Percentiles rank a stretch among this genome's conserved stretches.
These are phyloP conservation scores for Plasmodium fragile DNA, from an alignment of 169 alveolate species.

Conservation along the genomic window DNA sequence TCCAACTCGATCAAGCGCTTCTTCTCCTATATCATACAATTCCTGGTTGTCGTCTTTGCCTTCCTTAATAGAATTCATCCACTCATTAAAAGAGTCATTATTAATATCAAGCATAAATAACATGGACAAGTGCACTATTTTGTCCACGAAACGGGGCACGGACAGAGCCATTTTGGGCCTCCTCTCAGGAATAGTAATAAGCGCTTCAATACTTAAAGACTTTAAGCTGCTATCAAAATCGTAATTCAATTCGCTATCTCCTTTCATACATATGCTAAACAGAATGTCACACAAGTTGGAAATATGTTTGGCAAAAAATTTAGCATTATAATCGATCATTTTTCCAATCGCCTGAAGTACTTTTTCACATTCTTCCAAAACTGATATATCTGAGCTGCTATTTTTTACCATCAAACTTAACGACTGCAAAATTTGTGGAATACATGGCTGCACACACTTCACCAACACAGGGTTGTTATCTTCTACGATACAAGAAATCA, in stretches of 20 bases:
- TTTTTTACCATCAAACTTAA: slow-evolving; percentile 80
- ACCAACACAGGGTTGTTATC: slow-evolving; percentile 77
- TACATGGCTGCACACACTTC: slow-evolving; percentile 77
- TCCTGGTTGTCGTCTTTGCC: slow-evolving; percentile 88
- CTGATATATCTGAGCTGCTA: slow-evolving; percentile 75
- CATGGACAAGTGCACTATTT: slow-evolving; percentile 81
- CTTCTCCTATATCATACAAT: slow-evolving; percentile 90
- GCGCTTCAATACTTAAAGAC: slow-evolving; percentile 85
- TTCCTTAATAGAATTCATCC: slow-evolving; percentile 88
- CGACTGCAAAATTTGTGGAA: slow-evolving; percentile 81
- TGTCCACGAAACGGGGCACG: slow-evolving; percentile 84
- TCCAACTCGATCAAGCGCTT: slow-evolving; percentile 89
- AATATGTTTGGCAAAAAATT: slow-evolving; percentile 78
- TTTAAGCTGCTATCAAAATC: slow-evolving; percentile 82
- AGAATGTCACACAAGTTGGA: slow-evolving; percentile 77
- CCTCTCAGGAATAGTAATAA: slow-evolving; percentile 83
- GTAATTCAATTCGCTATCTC: slow-evolving; percentile 72
- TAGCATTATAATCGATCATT: slow-evolving; percentile 85
- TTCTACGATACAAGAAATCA: slow-evolving; percentile 79
- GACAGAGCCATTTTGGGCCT: slow-evolving; percentile 85
- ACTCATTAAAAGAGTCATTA: slow-evolving; percentile 88
- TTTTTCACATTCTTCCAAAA: slow-evolving; percentile 84
- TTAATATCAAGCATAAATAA: slow-evolving; percentile 89
- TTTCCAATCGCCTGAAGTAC: slow-evolving; percentile 81
- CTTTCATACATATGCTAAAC: slow-evolving; percentile 79